A percentile compares a stretch with the other conserved stretches of the same genome.
Evolutionary conservation across 169 alveolate genomes (phyloP).

Genomic region (Haemoproteus tartakovskyi): DNA sequence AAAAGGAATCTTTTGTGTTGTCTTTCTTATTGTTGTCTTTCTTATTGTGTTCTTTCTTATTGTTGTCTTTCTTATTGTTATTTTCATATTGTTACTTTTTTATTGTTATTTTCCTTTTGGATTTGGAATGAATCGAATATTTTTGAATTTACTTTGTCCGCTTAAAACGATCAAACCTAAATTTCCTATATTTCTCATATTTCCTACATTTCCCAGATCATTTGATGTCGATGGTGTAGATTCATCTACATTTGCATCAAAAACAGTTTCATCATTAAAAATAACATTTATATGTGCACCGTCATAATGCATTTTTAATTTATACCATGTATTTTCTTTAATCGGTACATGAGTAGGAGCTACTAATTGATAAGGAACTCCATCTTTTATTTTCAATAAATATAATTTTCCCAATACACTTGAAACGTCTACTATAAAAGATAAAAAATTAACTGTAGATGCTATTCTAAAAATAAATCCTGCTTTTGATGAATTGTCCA

Average conservation of each 20-base stretch:
- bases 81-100: too few species aligned
- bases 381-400: conserved; percentile 50
- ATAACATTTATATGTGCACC: conserved; percentile 13
- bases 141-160: conserved; percentile 32
- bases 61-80: too few species aligned
- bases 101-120: too few species aligned
- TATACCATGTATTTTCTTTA: conserved; percentile 16
- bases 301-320: conserved; percentile 16
- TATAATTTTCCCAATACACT: conserved; percentile 26
- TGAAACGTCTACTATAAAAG: conserved; percentile 46
- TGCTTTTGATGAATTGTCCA: conserved; percentile 30
- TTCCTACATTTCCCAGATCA: too few species aligned
- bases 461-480: conserved; percentile 51
- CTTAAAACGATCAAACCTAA: conserved; percentile 34
- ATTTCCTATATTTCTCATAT: neutral
- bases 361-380: conserved; percentile 56
- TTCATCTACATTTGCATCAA: conserved; percentile 17
- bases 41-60: too few species aligned
- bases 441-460: conserved; percentile 47
- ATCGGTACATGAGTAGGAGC: conserved; percentile 61
- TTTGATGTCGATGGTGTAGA: too few species aligned
- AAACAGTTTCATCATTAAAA: conserved; percentile 31
- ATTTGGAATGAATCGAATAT: conserved; percentile 14
- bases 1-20: too few species aligned
- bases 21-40: too few species aligned